Conservation (phyloP, 805 yeast species). For the Monosporozyma siamensis region DNA sequence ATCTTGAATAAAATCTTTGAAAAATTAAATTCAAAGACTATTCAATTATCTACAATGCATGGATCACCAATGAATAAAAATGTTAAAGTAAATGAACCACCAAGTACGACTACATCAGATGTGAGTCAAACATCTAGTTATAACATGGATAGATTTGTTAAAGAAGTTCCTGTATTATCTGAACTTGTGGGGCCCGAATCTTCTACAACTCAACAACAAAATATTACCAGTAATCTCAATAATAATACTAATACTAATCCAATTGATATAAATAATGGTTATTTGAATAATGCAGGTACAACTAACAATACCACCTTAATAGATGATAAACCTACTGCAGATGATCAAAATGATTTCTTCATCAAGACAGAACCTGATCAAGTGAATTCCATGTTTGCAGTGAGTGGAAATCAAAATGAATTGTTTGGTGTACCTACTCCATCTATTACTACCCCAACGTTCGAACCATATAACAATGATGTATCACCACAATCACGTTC, state of each 20-base stretch:
- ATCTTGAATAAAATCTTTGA: conserved; percentile 74
- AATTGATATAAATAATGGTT: background rate
- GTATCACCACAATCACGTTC: background rate
- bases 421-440: conserved; percentile 1
- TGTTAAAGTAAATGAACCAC: background rate
- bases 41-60: conserved; percentile 32
- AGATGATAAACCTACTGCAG: background rate
- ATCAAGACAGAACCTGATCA: conserved; percentile 1
- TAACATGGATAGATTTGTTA: conserved; percentile 3
- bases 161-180: conserved; percentile 1
- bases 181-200: background rate
- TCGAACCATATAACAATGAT: background rate
- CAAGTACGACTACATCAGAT: background rate
- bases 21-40: conserved; percentile 65
- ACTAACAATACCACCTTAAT: background rate
- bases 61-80: conserved; percentile 3
- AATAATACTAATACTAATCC: background rate
- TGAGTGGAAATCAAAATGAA: conserved; percentile 4
- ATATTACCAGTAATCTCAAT: background rate
- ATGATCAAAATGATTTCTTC: conserved; percentile 1
- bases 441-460: background rate
- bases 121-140: background rate
- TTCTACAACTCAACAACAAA: background rate
- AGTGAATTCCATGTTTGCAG: conserved; percentile 5
- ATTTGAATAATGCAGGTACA: background rate